Conservation (phyloP, 441 rosid species). For the Eugenia klotzschiana region DNA sequence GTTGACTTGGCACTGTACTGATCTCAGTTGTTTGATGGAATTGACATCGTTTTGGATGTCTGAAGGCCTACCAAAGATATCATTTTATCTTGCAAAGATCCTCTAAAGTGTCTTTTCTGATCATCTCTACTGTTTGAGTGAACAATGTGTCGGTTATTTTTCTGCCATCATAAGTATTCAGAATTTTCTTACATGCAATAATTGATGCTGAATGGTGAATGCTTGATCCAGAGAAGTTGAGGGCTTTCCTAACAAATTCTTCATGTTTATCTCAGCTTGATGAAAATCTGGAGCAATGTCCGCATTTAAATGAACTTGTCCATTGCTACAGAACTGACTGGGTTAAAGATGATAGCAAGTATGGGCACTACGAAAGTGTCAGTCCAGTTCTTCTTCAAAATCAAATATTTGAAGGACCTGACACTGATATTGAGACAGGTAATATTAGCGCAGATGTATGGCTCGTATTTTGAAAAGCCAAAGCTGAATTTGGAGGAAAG, state of each 20-base stretch:
- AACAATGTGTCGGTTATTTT: background rate
- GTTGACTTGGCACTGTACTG: background rate
- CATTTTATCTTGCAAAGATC: background rate
- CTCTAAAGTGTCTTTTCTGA: background rate
- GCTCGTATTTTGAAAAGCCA: background rate
- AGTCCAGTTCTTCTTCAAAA: conserved; percentile 52
- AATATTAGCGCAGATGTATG: background rate
- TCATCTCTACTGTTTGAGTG: background rate
- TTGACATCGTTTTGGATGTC: background rate
- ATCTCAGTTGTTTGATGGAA: background rate
- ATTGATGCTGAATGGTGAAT: background rate
- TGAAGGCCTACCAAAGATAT: background rate
- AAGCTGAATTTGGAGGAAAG: background rate
- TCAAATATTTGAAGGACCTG: conserved; percentile 97
- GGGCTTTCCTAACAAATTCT: background rate
- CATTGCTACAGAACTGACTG: conserved; percentile 84
- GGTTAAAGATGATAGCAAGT: conserved; percentile 89
- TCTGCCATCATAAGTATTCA: background rate
- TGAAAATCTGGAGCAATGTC: conserved; percentile 93
- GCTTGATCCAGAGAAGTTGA: background rate
- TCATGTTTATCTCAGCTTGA: conserved; percentile 40
- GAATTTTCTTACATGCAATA: background rate
- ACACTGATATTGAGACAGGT: conserved; percentile 94
- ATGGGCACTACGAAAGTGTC: conserved; percentile 71
- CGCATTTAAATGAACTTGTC: conserved; percentile 79